These are phyloP conservation scores for Priceomyces medius DNA, from an alignment of 805 yeast species.

Conservation along the genomic window DNA sequence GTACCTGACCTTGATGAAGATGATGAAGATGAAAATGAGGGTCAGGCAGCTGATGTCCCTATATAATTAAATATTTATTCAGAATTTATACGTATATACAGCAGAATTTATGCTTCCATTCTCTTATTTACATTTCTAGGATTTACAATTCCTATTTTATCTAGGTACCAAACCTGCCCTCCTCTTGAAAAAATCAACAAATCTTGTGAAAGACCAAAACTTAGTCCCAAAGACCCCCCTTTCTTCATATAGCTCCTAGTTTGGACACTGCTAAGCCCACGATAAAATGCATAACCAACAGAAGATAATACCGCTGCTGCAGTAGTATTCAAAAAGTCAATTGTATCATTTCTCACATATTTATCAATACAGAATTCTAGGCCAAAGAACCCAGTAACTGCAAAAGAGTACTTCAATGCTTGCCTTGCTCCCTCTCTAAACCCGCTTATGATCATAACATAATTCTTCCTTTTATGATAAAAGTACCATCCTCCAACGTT, in stretches of 20 bases:
- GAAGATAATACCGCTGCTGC: constrained; percentile 56
- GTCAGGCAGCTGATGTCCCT: background rate
- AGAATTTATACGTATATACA: background rate
- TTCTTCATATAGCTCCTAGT: constrained; percentile 41
- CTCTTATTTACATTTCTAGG: constrained; percentile 9
- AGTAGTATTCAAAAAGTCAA: constrained; percentile 65
- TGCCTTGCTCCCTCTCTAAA: constrained; percentile 46
- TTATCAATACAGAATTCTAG: constrained; percentile 63
- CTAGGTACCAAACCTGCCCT: constrained; percentile 65
- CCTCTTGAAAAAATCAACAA: constrained; percentile 55
- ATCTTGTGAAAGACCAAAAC: constrained; percentile 69
- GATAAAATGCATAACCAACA: constrained; percentile 46
- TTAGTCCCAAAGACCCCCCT: constrained; percentile 59
- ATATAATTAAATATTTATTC: background rate
- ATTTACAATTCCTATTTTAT: constrained; percentile 21
- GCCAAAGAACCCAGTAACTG: constrained; percentile 53
- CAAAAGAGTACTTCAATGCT: constrained; percentile 34
- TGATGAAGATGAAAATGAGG: constrained; percentile 38
- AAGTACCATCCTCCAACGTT: constrained; percentile 85
- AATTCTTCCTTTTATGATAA: constrained; percentile 80
- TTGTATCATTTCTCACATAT: constrained; percentile 40
- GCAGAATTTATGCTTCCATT: constrained; percentile 5
- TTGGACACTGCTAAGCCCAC: constrained; percentile 44
- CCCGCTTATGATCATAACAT: constrained; percentile 63
- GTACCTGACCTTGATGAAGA: constrained; percentile 74